phyloP scores from a whole-genome alignment of 192 early-diverging fungal genomes.

The Linnemannia elongata region DNA sequence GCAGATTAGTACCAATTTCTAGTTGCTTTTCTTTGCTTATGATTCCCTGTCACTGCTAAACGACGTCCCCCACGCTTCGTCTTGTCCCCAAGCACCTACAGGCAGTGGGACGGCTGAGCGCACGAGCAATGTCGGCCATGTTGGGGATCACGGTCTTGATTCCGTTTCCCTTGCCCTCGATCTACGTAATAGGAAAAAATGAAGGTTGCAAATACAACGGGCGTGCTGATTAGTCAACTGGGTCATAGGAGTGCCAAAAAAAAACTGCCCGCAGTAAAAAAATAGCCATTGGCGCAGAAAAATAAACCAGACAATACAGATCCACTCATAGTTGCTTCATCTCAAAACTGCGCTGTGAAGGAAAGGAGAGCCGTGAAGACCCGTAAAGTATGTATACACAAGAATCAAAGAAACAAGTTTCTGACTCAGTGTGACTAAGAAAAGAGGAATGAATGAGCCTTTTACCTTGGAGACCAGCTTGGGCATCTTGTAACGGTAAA shows the following conservation, averaged over 20 bases:
- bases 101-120: slow-evolving; percentile 87
- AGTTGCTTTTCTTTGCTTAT: background rate
- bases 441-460: background rate
- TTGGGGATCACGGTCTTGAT: slow-evolving; percentile 99
- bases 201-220: background rate
- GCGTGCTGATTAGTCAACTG: background rate
- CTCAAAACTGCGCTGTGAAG: background rate
- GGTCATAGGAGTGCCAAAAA: slow-evolving; percentile 9
- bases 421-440: background rate
- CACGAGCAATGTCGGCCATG: slow-evolving; percentile 94
- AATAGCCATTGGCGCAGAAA: background rate
- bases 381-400: background rate
- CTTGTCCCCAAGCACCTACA: slow-evolving; percentile 62
- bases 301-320: background rate
- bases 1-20: background rate
- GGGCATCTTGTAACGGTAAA: slow-evolving; percentile 99
- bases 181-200: slow-evolving; percentile 55
- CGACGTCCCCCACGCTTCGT: background rate
- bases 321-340: background rate
- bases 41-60: no score
- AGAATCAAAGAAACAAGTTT: background rate
- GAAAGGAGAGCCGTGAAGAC: background rate
- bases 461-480: slow-evolving; percentile 81
- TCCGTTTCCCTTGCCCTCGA: slow-evolving; percentile 99
- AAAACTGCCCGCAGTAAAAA: slow-evolving; percentile 15